Evolutionary conservation across 148 eudicot species (phyloP).

Genomic region (Hydrangea macrophylla): DNA sequence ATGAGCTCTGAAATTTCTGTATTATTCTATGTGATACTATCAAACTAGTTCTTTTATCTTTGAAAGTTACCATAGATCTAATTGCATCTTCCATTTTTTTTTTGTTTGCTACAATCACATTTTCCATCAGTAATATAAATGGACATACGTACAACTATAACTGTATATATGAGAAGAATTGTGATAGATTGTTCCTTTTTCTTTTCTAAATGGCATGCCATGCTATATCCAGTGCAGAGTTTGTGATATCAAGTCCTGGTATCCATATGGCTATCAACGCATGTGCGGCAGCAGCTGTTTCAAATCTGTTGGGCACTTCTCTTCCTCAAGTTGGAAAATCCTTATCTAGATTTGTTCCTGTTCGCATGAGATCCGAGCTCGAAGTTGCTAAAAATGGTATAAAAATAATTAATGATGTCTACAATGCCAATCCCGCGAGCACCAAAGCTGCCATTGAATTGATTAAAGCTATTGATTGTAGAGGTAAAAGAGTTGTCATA

Average conservation of each 20-base stretch:
- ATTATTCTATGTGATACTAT: too few species aligned
- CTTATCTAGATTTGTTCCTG: constrained; percentile 11
- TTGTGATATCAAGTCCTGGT: constrained; percentile 14
- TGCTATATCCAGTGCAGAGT: neutral
- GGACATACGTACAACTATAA: too few species aligned
- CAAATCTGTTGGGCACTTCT: constrained; percentile 1
- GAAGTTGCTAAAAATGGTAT: constrained; percentile 6
- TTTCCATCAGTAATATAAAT: neutral
- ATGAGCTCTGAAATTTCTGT: neutral
- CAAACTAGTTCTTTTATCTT: neutral
- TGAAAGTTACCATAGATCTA: neutral
- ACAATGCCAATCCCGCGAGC: constrained; percentile 14
- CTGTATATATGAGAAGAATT: neutral
- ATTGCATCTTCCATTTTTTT: neutral
- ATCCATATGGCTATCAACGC: constrained; percentile 13
- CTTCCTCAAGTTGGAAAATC: constrained; percentile 10
- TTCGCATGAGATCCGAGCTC: constrained; percentile 9
- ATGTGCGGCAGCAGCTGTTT: constrained; percentile 18
- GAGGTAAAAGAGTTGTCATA: constrained; percentile 11
- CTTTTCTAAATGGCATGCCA: neutral
- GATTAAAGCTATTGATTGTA: constrained; percentile 2
- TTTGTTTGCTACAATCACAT: neutral
- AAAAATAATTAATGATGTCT: constrained; percentile 11
- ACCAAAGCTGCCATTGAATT: constrained; percentile 14
- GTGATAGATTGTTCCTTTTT: neutral